Conservation (phyloP, 2,329 filamentous ascomycete genomes). For the Pseudophaeomoniella oleicola region DNA sequence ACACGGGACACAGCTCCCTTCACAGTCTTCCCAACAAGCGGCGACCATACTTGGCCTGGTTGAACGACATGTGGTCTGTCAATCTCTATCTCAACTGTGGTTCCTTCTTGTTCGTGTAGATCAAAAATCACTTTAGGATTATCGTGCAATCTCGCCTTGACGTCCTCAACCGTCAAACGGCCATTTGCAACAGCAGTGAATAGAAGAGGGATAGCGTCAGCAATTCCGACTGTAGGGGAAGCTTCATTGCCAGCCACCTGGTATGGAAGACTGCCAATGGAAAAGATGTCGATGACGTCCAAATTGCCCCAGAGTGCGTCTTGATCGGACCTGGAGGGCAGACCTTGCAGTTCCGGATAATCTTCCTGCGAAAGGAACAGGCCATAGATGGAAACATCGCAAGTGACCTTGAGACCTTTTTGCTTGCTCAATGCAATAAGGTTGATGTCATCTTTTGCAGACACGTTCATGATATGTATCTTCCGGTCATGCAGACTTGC, state of each 20-base stretch:
- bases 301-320: constrained; percentile 61
- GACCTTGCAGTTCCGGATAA: constrained; percentile 49
- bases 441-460: constrained; percentile 65
- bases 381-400: constrained; percentile 68
- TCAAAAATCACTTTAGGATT: constrained; percentile 73
- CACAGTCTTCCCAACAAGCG: constrained; percentile 55
- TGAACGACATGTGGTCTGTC: constrained; percentile 53
- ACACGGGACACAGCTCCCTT: constrained; percentile 60
- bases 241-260: constrained; percentile 49
- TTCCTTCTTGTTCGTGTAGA: constrained; percentile 63
- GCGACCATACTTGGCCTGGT: constrained; percentile 46
- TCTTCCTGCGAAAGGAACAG: constrained; percentile 61
- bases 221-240: constrained; percentile 51
- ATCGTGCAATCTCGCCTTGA: constrained; percentile 56
- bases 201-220: constrained; percentile 58
- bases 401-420: constrained; percentile 70
- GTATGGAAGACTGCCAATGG: constrained; percentile 63
- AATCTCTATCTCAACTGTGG: constrained; percentile 60
- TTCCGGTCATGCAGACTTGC: constrained; percentile 65
- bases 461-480: constrained; percentile 67
- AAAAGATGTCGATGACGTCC: constrained; percentile 62
- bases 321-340: constrained; percentile 56
- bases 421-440: constrained; percentile 64
- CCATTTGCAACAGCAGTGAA: constrained; percentile 64
- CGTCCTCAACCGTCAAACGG: constrained; percentile 57